Evolutionary conservation across 331 rosid genomes (phyloP), one percentile per base, ranked within the genome.

Genomic region (Arachis monticola): DNA sequence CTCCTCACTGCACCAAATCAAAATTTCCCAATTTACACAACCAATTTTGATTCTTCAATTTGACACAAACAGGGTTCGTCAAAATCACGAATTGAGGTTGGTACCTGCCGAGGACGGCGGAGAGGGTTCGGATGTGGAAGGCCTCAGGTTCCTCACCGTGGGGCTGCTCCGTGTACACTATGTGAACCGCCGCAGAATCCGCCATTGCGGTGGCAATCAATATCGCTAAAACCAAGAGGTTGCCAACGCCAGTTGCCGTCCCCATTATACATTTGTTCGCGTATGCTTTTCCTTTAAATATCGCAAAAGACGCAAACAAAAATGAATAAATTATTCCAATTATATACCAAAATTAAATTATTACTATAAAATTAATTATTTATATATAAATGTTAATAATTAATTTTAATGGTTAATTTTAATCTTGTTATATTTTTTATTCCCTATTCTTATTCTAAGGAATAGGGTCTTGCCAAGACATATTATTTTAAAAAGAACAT

Each of bases 81-180:
- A 13, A 11, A 50, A 10, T 13, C 55, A 50, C 55, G 11, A 22
- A 22, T 22, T 22, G 60, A 10, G 51, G 10, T 5, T 66, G 35
- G 57, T 3, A 91, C 98, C 97, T 91, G 84, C 97, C 97, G 42
- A 92, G 88, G 61, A 89, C 96, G 3, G 97, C 56, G 38, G 96
- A 65, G 31, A 95, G 97, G 92, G 96, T 95, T 81, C 91, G 88
- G 86, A 95, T 67, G 77, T 95, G 92, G 68, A 48, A 90, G 30
- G 95, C 81, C 87, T 88, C 96, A 7, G 97, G 88, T n/a, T 95
- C 97, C 66, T 88, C 91, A 17, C 69, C 64, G 22, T 79, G 78
- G 12, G 96, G 96, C 14, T 52, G 60, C 82, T 92, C 97, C 2
- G 95, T 88, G 86, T 94, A 94, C 0, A 94, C 73, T 61, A 94